Conservation (phyloP, 495 filamentous ascomycete species). For the Bathelium albidoporum region DNA sequence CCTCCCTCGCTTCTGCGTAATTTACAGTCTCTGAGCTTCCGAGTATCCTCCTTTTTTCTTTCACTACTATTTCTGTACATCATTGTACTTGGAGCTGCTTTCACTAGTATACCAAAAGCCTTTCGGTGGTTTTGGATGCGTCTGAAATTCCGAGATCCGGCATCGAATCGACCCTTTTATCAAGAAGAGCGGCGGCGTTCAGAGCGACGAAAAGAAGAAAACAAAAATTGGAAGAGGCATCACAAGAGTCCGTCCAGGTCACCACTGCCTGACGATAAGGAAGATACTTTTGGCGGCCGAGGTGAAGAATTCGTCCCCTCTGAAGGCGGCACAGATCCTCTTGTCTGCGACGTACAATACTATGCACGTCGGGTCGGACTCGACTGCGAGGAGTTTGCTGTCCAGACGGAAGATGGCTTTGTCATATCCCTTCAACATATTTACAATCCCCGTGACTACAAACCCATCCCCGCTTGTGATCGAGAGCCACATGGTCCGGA, state of each 20-base stretch:
- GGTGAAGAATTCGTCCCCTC: constrained; percentile 51
- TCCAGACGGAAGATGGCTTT: constrained; percentile 93
- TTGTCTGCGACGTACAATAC: constrained; percentile 72
- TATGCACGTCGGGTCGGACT: constrained; percentile 84
- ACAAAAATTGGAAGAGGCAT: constrained; percentile 49
- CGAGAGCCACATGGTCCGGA: constrained; percentile 24
- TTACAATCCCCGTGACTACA: constrained; percentile 70
- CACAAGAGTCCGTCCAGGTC: constrained; percentile 19
- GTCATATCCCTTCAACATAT: constrained; percentile 82
- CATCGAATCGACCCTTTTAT: constrained; percentile 53
- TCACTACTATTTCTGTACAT: constrained; percentile 65
- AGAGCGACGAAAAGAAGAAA: constrained; percentile 42
- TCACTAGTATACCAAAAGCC: constrained; percentile 47
- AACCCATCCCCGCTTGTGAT: constrained; percentile 11
- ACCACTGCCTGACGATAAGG: constrained; percentile 14
- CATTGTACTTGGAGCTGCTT: constrained; percentile 62
- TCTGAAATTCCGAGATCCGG: constrained; percentile 46
- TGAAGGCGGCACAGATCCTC: constrained; percentile 68
- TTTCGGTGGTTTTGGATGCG: constrained; percentile 39
- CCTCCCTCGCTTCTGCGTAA: constrained; percentile 54
- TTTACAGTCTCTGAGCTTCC: constrained; percentile 54
- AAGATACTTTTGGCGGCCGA: constrained; percentile 27
- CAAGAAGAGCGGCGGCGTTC: constrained; percentile 47
- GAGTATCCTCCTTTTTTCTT: constrained; percentile 56
- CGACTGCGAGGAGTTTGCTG: constrained; percentile 71